Evolutionary conservation across 2,329 filamentous ascomycete genomes (phyloP), one percentile per base, ranked within the genome.

Genomic region (Arthrobotrys sphaeroides): DNA sequence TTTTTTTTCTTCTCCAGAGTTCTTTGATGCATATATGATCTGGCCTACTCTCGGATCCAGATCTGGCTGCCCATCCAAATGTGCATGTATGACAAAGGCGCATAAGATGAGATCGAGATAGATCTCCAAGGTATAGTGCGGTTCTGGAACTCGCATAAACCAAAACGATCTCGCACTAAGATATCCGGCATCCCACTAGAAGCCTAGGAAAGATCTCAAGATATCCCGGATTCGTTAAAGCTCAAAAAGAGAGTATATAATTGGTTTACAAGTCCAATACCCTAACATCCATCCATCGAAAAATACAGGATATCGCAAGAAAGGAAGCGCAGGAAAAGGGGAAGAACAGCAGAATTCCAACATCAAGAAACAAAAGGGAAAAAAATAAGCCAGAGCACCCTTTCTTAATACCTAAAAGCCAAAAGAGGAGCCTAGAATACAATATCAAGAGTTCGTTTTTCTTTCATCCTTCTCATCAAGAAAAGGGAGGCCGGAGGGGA

Each of bases 361-460:
- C 38, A 66, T 13, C 65, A 22, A 64, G 53, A 64, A 67, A 61
- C 73, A 68, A 28, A 18, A 24, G 16, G 31, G 31, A 59, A 38
- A 70, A 31, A 22, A 61, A 47, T 28, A 10, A 28, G 26, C 47
- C 45, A 42, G 62, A 74, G 64, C 64, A 68, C 55, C 62, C 26
- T 68, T 55, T 31, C 24, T 26, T 33, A 31, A 20, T 20, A 36
- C n/a, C n/a, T n/a, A 51, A 55, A 38, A 47, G 40, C 55, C 68
- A 55, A 16, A n/a, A 49, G 10, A 20, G 28, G 6, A 51, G 45
- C 59, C n/a, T 68, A 68, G 36, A 64, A 64, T 68, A 74, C 70
- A 74, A 47, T 68, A 64, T 57, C 40, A 22, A 24, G 26, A 49
- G n/a, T 22, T 36, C 28, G 16, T 36, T 20, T 42, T 13, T 24